Evolutionary conservation across 1,284 basidiomycete species (phyloP).

Genomic region (Agaricales sp.): DNA sequence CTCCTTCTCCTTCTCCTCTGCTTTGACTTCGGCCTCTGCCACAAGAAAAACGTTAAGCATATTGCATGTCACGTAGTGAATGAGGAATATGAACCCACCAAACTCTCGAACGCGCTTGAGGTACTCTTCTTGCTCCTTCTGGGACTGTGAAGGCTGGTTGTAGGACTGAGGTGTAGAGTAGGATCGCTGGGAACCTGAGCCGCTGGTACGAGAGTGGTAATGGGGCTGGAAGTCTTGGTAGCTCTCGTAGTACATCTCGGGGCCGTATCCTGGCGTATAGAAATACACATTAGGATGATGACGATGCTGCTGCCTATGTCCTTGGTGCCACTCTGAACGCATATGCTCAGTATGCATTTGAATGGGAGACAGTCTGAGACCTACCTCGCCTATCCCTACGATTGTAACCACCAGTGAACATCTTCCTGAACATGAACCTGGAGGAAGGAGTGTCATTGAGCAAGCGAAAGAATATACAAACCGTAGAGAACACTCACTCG

Average conservation of each 20-base stretch:
- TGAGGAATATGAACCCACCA: constrained; percentile 13
- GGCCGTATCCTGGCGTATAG: not conserved
- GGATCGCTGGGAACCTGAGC: not conserved
- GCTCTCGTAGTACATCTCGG: not conserved
- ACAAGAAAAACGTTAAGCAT: constrained; percentile 1
- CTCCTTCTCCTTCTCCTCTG: constrained; percentile 19
- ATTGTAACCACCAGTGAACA: constrained; percentile 18
- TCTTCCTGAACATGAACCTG: constrained; percentile 25
- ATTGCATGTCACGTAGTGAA: not conserved
- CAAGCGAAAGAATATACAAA: not conserved
- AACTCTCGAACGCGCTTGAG: constrained; percentile 22
- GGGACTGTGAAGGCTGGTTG: constrained; percentile 15
- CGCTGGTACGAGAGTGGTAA: constrained; percentile 3
- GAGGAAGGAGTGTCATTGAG: constrained; percentile 2
- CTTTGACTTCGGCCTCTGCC: constrained; percentile 21
- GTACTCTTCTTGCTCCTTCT: constrained; percentile 20
- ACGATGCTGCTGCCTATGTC: not conserved
- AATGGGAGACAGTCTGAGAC: constrained; percentile 8
- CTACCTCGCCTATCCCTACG: constrained; percentile 18
- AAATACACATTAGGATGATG: not conserved
- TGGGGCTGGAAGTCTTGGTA: not conserved
- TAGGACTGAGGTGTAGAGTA: constrained; percentile 11
- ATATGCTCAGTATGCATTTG: not conserved
- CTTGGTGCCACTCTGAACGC: not conserved
- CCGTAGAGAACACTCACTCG: constrained; percentile 15